Base-by-base conservation (phyloP, 768 basidiomycete species). In the Boletus patriciae region DNA sequence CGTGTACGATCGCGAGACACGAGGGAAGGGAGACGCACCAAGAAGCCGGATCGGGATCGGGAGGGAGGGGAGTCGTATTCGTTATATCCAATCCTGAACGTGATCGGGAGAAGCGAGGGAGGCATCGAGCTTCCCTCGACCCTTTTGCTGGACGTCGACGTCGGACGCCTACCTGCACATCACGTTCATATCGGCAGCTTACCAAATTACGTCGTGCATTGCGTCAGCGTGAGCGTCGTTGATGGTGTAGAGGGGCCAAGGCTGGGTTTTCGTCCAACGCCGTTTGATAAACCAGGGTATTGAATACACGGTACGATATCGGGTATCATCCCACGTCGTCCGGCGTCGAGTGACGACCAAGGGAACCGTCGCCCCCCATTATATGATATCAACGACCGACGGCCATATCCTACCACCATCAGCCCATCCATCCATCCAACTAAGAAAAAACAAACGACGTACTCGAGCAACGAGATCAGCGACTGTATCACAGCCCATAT, bases 331-430 rank as follows among this genome's bases (percentile, higher is more conserved):
- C 31, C 31, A 34, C 33, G 33, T 33, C 4, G 31, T 34, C 33
- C 33, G 33, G 12, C 31, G 11, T 33, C 31, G 8, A 31, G 33
- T 1, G 33, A 33, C 33, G 33, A 10, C 33, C 12, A 15, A 12
- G 33, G 31, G 31, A 31, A 31, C 11, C 31, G 11, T 3, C 31
- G 31, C 11, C 11, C 31, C 2, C 31, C 11, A 31, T 31, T 21
- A 78, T 19, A 78, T 73, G 48, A 77, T 72, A 31, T 78, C 76
- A 23, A 79, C 68, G 33, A 78, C 62, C 19, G 76, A 71, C 13
- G 77, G 77, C 77, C 78, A 79, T 55, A 78, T 63, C 42, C 77
- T 78, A 37, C 43, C n/a, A 11, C 9, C 34, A 25, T 65, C 23
- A 58, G 53, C 23, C 34, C 19, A 21, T 2, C 6, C 34, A 36